These are phyloP conservation scores for Tulasnella sp. DNA, from an alignment of 768 basidiomycete genomes.

Conservation along the genomic window DNA sequence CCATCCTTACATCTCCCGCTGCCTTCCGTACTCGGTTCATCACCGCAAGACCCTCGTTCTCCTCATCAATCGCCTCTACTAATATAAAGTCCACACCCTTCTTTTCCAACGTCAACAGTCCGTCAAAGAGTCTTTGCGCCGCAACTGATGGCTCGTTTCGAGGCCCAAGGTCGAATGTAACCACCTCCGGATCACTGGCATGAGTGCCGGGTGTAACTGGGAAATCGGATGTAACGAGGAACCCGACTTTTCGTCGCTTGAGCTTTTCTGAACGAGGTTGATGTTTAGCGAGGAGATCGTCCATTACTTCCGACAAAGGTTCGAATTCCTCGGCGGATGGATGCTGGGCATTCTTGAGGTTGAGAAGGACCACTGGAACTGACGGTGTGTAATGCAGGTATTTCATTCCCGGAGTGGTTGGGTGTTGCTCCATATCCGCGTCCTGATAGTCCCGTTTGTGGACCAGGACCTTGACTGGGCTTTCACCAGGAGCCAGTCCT, in stretches of 20 bases:
- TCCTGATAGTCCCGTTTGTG: conserved; percentile 75
- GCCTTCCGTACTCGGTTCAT: conserved; percentile 95
- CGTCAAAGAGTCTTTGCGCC: conserved; percentile 83
- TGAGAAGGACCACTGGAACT: conserved; percentile 74
- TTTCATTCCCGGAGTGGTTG: conserved; percentile 98
- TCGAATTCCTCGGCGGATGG: neutral
- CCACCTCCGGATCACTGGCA: conserved; percentile 20
- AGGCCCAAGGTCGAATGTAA: conserved; percentile 33
- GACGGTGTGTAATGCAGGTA: conserved; percentile 95
- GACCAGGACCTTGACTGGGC: conserved; percentile 53
- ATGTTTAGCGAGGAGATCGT: neutral
- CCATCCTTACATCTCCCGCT: conserved; percentile 53
- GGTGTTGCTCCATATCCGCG: conserved; percentile 63
- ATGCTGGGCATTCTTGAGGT: neutral
- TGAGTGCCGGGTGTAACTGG: conserved; percentile 34
- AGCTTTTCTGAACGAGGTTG: neutral
- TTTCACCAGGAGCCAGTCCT: neutral
- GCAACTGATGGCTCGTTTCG: conserved; percentile 40
- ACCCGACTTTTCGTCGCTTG: conserved; percentile 50
- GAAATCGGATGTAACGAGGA: conserved; percentile 63
- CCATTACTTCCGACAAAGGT: neutral
- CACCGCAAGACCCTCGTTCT: conserved; percentile 80
- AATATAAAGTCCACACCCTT: conserved; percentile 76
- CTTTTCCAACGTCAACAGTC: conserved; percentile 71
- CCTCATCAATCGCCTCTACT: conserved; percentile 78